Evolutionary conservation across 345 rosid species (phyloP), one percentile per base, ranked within the genome.

Genomic region (Dipteronia dyeriana): DNA sequence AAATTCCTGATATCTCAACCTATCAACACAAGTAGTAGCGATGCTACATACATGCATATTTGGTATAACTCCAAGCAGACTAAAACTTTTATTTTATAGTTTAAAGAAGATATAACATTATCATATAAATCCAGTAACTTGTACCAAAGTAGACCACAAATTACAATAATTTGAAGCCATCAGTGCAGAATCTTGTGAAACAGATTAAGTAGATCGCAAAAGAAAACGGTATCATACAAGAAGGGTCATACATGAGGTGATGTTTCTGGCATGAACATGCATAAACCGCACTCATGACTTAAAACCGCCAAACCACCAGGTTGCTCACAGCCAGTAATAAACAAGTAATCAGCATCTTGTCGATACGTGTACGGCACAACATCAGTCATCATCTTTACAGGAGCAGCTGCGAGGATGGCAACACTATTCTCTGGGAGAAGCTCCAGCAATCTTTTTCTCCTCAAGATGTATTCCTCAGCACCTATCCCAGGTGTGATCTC

Each of bases 221-320:
- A 45, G 47, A 76, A 71, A 43, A 64, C 29, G 54, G 9, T 12
- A 29, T 29, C 19, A n/a, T 64, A 71, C 26, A 56, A 79, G 69
- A 47, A 22, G 10, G 54, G 61, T 23, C 91, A 82, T 88, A 96
- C 99, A 17, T 91, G 87, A 72, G 80, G 86, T 57, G 91, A 89
- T 79, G 91, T 77, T 86, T 94, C 97, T 0, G 97, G 99, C 97
- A 96, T 94, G 89, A 96, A 96, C 99, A 96, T 96, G 91, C 94
- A 96, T 87, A 96, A 86, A 78, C 99, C 98, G 17, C 25, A 80
- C n/a, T 89, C 93, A 39, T 49, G 84, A 78, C 95, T 86, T 73
- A 96, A 85, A 76, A 94, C 90, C 3, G 99, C 97, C 68, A 94
- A 80, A 71, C 99, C 98, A 82, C 97, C 98, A 20, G 99, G 95